These are phyloP conservation scores for Chaetoscypha palmicola DNA, from an alignment of 2,329 filamentous ascomycete genomes.

Conservation along the genomic window DNA sequence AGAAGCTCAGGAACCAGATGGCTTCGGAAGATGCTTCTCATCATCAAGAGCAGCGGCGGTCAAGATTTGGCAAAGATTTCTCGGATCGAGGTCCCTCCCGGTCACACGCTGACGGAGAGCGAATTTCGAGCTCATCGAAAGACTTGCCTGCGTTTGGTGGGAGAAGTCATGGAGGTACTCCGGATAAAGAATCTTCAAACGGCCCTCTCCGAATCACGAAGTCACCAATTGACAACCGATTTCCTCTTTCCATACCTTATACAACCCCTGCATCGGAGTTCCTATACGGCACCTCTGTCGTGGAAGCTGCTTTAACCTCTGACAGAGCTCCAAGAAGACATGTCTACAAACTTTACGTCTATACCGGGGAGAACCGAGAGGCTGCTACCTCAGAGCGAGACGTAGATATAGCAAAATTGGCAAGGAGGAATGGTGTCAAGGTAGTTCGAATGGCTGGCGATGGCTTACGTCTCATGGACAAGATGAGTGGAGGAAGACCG, in stretches of 20 bases:
- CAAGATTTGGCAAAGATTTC: too few relatives aligned
- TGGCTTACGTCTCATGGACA: slow-evolving; percentile 67
- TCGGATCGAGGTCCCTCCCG: too few relatives aligned
- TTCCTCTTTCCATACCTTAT: slow-evolving; percentile 48
- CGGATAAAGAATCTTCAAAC: neutral
- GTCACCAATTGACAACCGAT: slow-evolving; percentile 14
- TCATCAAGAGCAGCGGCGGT: neutral
- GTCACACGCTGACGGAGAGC: too few relatives aligned
- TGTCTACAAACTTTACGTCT: slow-evolving; percentile 79
- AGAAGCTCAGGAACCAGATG: neutral
- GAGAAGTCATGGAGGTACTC: too few relatives aligned
- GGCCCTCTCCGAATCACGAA: neutral
- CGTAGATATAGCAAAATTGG: slow-evolving; percentile 38
- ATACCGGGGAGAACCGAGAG: slow-evolving; percentile 49
- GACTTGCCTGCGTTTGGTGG: too few relatives aligned
- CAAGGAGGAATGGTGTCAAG: slow-evolving; percentile 42
- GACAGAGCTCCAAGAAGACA: slow-evolving; percentile 49
- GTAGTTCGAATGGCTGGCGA: slow-evolving; percentile 52
- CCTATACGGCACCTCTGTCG: slow-evolving; percentile 75
- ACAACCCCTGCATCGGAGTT: slow-evolving; percentile 88
- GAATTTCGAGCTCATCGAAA: too few relatives aligned
- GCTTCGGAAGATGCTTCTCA: neutral
- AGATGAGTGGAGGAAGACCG: slow-evolving; percentile 72
- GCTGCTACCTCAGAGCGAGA: slow-evolving; percentile 42
- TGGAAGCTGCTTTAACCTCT: slow-evolving; percentile 69